Evolutionary conservation across 2,329 filamentous ascomycete species (phyloP).

Genomic region (Dactylonectria estremocensis): DNA sequence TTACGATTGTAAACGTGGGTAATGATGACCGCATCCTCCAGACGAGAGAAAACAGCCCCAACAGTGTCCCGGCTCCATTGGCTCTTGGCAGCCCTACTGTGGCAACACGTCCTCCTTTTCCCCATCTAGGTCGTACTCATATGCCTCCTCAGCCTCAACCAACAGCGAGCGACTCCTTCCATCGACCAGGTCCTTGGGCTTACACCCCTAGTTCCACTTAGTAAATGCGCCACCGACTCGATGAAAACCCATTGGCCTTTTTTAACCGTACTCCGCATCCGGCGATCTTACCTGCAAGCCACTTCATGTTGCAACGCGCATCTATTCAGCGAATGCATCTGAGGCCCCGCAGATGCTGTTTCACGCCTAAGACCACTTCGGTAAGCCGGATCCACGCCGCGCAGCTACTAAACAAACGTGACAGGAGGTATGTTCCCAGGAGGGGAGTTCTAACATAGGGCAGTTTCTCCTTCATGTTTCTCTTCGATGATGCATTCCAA

Average conservation of each 20-base stretch:
- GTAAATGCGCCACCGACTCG: not conserved
- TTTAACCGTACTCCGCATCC: no score
- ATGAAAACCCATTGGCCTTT: not conserved
- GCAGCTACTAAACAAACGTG: not conserved
- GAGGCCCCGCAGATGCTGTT: not conserved
- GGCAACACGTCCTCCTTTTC: no score
- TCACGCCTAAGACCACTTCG: not conserved
- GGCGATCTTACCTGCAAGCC: not conserved
- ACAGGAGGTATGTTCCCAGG: not conserved
- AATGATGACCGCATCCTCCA: no score
- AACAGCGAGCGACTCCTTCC: not conserved
- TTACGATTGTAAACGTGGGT: no score
- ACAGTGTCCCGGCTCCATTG: not conserved
- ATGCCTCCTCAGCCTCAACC: not conserved
- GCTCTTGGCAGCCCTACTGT: not conserved
- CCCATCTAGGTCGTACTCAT: not conserved
- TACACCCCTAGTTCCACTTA: not conserved
- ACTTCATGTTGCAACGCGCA: not conserved
- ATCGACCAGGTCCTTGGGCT: not conserved
- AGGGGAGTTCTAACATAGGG: not conserved
- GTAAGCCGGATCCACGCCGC: not conserved
- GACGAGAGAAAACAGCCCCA: no score
- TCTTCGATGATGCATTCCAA: no score
- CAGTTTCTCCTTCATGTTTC: no score
- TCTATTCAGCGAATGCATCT: not conserved